phyloP scores from a whole-genome alignment of 441 rosid genomes.

The Metrosideros polymorpha region DNA sequence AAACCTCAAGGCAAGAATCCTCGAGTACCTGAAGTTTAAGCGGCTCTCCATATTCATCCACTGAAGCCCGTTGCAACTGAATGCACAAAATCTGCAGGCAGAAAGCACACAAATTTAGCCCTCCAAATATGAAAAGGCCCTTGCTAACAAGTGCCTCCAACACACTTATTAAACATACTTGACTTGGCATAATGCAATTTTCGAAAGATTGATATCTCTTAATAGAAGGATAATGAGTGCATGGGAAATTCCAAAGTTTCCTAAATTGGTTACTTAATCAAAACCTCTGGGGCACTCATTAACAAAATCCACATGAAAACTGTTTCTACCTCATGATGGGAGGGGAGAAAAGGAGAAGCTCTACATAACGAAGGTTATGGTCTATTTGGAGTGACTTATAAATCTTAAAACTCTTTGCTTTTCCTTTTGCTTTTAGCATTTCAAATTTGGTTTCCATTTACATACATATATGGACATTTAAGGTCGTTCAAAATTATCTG shows the following conservation, averaged over 20 bases:
- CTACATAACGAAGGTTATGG: neutral
- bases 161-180: neutral
- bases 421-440: neutral
- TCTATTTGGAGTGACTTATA: neutral
- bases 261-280: neutral
- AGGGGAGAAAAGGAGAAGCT: neutral
- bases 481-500: neutral
- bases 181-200: neutral
- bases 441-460: neutral
- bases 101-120: neutral
- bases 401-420: neutral
- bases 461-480: neutral
- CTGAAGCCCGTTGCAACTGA: slow-evolving; percentile 69
- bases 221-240: neutral
- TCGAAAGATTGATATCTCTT: neutral
- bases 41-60: slow-evolving; percentile 50
- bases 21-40: slow-evolving; percentile 58
- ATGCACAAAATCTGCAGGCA: slow-evolving; percentile 72
- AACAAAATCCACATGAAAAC: neutral
- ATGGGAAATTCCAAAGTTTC: neutral
- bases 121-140: neutral
- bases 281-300: neutral
- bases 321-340: neutral
- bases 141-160: neutral
- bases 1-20: neutral